These are phyloP conservation scores for Penicillium steckii DNA, from an alignment of 495 filamentous ascomycete genomes.

Conservation along the genomic window DNA sequence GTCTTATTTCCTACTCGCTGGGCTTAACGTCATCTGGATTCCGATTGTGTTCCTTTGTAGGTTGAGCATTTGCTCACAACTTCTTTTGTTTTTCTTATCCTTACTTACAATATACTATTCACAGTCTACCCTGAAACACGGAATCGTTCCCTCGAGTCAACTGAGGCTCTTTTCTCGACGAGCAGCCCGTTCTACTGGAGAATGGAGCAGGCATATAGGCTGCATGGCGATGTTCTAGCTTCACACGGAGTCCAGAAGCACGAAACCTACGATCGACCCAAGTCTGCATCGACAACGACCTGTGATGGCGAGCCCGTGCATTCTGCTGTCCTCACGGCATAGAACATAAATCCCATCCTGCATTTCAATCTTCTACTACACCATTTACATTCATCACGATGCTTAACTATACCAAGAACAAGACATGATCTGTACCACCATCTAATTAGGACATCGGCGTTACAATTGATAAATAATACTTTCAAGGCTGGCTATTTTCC, in stretches of 20 bases:
- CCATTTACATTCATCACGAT: too few species aligned
- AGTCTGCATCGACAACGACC: neutral
- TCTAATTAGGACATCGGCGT: neutral
- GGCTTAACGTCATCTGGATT: constrained; percentile 53
- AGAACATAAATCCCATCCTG: neutral
- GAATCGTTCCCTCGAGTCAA: constrained; percentile 58
- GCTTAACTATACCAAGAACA: too few species aligned
- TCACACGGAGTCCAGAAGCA: constrained; percentile 16
- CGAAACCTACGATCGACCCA: constrained; percentile 3
- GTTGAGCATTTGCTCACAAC: constrained; percentile 6
- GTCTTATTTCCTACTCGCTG: constrained; percentile 54
- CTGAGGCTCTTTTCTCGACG: constrained; percentile 51
- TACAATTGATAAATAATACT: neutral
- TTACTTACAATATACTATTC: too few species aligned
- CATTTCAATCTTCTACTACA: too few species aligned
- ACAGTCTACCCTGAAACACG: constrained; percentile 58
- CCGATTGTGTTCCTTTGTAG: constrained; percentile 48
- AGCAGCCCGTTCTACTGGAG: constrained; percentile 36
- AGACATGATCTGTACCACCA: neutral
- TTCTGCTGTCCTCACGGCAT: neutral
- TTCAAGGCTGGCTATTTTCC: neutral
- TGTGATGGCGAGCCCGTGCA: neutral
- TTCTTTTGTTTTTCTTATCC: too few species aligned
- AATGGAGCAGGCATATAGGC: constrained; percentile 37
- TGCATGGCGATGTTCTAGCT: constrained; percentile 33